Conservation (phyloP, 306 rosid species). For the Vachellia pachyceras region DNA sequence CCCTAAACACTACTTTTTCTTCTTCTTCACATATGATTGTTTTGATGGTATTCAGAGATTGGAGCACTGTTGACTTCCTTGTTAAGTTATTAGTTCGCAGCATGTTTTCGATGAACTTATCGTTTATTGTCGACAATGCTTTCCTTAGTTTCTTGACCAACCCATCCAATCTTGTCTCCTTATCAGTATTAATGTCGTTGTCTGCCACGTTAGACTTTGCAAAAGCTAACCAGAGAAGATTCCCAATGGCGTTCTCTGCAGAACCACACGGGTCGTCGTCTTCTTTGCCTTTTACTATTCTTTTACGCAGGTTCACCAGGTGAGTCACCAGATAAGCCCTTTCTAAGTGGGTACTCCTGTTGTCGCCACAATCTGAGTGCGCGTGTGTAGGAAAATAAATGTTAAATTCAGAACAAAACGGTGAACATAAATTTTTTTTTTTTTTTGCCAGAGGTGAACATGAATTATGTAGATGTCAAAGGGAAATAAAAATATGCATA, state of each 20-base stretch:
- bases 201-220: not conserved
- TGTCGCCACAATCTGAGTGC: not conserved
- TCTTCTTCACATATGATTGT: not conserved
- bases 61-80: conserved; percentile 1
- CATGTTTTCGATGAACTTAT: conserved; percentile 14
- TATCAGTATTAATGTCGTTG: not conserved
- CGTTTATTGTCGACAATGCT: conserved; percentile 12
- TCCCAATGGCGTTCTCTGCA: conserved; percentile 45
- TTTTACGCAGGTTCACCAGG: conserved; percentile 41
- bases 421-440: not conserved
- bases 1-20: conserved; percentile 12
- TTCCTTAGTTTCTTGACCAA: conserved; percentile 35
- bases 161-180: not conserved
- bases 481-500: not conserved
- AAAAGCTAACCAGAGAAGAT: conserved; percentile 41
- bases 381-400: not conserved
- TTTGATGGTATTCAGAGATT: not conserved
- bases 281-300: conserved; percentile 13
- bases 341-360: not conserved
- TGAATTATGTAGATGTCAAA: too few relatives aligned
- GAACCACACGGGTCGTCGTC: conserved; percentile 4
- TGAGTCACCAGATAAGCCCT: conserved; percentile 43
- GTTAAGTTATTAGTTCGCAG: conserved; percentile 5
- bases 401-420: not conserved
- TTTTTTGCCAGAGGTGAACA: too few relatives aligned